Evolutionary conservation across 208 protist species (phyloP).

Genomic region (Endotrypanum monterogeii): DNA sequence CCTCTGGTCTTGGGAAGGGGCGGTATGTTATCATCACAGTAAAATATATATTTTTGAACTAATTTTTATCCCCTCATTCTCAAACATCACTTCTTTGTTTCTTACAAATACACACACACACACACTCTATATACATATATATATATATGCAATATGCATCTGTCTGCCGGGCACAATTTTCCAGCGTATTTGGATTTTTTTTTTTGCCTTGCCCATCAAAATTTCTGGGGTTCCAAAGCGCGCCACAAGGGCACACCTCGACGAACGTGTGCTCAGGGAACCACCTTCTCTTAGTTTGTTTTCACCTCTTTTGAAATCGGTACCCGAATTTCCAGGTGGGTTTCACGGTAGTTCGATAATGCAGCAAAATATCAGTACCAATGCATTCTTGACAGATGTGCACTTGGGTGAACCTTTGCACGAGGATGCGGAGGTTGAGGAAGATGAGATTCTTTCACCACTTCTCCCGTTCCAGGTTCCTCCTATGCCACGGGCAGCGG

Average conservation of each 20-base stretch:
- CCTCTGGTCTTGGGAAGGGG: too few species aligned
- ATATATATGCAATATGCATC: too few species aligned
- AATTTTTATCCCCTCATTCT: too few species aligned
- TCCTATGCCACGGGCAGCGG: constrained; percentile 30
- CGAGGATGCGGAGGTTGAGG: background rate
- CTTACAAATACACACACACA: too few species aligned
- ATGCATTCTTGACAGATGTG: constrained; percentile 35
- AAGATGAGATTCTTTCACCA: constrained; percentile 15
- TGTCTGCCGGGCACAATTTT: too few species aligned
- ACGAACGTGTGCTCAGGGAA: background rate
- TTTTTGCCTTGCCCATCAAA: too few species aligned
- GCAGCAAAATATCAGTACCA: background rate
- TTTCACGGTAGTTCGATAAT: background rate
- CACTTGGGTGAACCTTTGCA: constrained; percentile 2
- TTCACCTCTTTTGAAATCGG: background rate
- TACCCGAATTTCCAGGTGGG: background rate
- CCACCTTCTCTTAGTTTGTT: background rate
- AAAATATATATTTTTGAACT: too few species aligned
- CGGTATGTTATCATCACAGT: too few species aligned
- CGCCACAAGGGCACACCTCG: background rate
- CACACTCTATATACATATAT: too few species aligned
- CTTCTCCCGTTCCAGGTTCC: constrained; percentile 51
- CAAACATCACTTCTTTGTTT: too few species aligned
- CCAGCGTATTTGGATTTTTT: too few species aligned
- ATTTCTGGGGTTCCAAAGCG: too few species aligned